Evolutionary conservation across 2,329 filamentous ascomycete genomes (phyloP).

Genomic region (Exophiala alcalophila): DNA sequence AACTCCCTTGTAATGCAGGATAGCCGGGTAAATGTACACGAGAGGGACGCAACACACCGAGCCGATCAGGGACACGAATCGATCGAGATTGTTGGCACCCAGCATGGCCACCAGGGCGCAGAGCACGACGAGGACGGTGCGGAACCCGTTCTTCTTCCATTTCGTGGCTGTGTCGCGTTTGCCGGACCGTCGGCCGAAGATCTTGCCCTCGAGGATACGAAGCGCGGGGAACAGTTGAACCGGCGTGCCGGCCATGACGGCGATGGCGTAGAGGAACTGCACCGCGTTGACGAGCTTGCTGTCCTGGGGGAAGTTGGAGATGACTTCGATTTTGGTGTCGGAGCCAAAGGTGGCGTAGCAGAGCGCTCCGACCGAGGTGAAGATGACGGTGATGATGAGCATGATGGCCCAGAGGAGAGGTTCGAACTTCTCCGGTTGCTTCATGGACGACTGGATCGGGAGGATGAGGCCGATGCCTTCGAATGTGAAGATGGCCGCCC

Average conservation of each 20-base stretch:
- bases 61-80: constrained; percentile 71
- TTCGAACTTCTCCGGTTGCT: constrained; percentile 64
- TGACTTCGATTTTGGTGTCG: constrained; percentile 68
- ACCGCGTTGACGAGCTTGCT: constrained; percentile 72
- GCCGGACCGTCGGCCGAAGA: constrained; percentile 67
- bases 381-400: constrained; percentile 69
- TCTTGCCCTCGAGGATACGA: constrained; percentile 65
- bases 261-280: constrained; percentile 70
- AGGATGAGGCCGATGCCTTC: constrained; percentile 75
- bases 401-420: constrained; percentile 66
- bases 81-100: constrained; percentile 67
- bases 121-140: constrained; percentile 55
- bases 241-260: constrained; percentile 69
- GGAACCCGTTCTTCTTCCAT: constrained; percentile 72
- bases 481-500: constrained; percentile 73
- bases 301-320: constrained; percentile 70
- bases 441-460: constrained; percentile 74
- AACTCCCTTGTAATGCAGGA: constrained; percentile 65
- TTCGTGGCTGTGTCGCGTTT: constrained; percentile 64
- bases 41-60: constrained; percentile 71
- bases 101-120: constrained; percentile 62
- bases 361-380: constrained; percentile 68
- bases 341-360: constrained; percentile 73
- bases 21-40: constrained; percentile 74
- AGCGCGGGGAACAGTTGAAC: constrained; percentile 73